Base-by-base conservation (phyloP, 2,329 filamentous ascomycete genomes). In the Diaporthe humulicola region DNA sequence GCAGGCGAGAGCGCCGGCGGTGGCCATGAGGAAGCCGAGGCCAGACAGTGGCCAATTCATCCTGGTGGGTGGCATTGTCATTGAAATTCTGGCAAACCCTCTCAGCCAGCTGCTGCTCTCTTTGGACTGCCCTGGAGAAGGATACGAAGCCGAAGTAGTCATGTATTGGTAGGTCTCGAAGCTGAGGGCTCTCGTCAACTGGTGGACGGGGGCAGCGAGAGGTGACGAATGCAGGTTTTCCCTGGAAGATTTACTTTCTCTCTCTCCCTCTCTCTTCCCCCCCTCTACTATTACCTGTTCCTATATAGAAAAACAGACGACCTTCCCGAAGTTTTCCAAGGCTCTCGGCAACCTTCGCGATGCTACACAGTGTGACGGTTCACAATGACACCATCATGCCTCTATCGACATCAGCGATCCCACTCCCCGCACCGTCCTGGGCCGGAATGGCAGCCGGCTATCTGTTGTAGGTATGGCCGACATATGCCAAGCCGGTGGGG, bases 401-500 rank as follows among this genome's bases (percentile, higher is more conserved):
- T 54, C 64, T 36, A 19, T 50, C 64, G 33, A 52, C n/a, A 38
- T 22, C n/a, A 52, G 30, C 45, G 64, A 52, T 67, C 45, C 64
- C 45, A 67, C 64, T 67, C 64, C 64, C 64, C 64, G 64, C 64
- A 52, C 45, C 30, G 28, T 52, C n/a, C 30, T 36, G 7, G 45
- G 38, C 61, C n/a, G 33, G 22, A 52, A 25, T 67, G 12, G 45
- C 45, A 67, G 45, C 28, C 22, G 45, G 61, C 45, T 67, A n/a
- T n/a, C n/a, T n/a, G n/a, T n/a, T n/a, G n/a, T n/a, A 50, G 45
- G 14, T 36, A 22, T 40, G 64, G 6, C 22, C 64, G 45, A 67
- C 45, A 67, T 52, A 52, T 38, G 45, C 64, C 64, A 67, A 67
- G 64, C 45, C 64, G 4, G 64, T 67, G 45, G 64, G 45, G 64